Evolutionary conservation across 2,329 filamentous ascomycete genomes (phyloP), one percentile per base, ranked within the genome.

Genomic region (Cercospora sesami): DNA sequence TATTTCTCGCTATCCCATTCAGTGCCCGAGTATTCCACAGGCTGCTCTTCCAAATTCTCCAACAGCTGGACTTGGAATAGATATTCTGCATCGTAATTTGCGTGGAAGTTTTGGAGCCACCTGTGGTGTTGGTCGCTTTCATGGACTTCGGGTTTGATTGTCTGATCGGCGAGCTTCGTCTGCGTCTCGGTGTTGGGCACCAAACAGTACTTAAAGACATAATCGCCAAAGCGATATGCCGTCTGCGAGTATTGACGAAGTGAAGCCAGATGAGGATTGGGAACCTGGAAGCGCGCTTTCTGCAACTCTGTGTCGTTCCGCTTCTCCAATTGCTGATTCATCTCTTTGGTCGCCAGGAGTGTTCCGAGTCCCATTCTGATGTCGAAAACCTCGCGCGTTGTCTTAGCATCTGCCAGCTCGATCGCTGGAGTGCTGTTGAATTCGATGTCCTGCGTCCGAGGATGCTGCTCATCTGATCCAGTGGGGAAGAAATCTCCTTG

Each of bases 361-460:
- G 63, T 66, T n/a, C 77, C 77, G 63, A 82, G 76, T 33, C 78
- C 79, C 63, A 81, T 79, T 9, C 80, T 77, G 16, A 83, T 72
- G 18, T 75, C 76, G 65, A 83, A 77, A 57, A 84, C 83, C 57
- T 85, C 81, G 18, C 75, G 76, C 1, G 82, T 83, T 1, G 80
- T 82, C 65, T 82, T 80, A 6, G 81, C 78, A 57, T 83, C 80
- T 23, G 81, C 79, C 7, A 85, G 78, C 53, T 86, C 82, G 10
- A 85, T 78, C 1, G 80, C 78, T 0, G 82, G 83, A 1, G 81
- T 82, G 66, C 78, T 82, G 72, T 85, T 85, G 74, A 85, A 85
- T 18, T 82, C 81, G 70, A 85, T 81, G 69, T 84, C 82, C 66
- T 82, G 79, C 0, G 78, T 81, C 4, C 39, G 45, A 9, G 61